A percentile compares a stretch with the other conserved stretches of the same genome.
phyloP scores from a whole-genome alignment of 306 rosid genomes.

The Corylus avellana region DNA sequence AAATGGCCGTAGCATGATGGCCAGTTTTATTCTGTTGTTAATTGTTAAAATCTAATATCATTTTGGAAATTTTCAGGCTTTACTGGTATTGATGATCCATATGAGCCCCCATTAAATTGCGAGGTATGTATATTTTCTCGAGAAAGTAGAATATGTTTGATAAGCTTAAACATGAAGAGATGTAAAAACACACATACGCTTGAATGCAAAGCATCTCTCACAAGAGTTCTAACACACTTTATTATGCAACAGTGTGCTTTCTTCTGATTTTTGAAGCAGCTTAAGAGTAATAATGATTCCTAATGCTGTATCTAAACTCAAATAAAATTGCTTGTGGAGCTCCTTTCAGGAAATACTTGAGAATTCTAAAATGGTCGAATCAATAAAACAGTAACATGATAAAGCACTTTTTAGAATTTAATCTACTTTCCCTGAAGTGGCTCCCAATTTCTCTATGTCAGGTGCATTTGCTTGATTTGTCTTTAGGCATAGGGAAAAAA shows the following conservation, averaged over 20 bases:
- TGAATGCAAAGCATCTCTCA: neutral
- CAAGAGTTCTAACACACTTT: neutral
- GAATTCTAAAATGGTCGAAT: neutral
- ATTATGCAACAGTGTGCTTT: neutral
- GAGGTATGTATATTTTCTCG: slow-evolving; percentile 49
- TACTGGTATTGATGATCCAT: slow-evolving; percentile 86
- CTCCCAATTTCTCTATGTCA: neutral
- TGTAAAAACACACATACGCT: neutral
- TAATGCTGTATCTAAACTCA: neutral
- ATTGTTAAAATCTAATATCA: slow-evolving; percentile 2
- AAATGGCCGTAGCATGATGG: neutral
- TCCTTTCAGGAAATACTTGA: slow-evolving; percentile 5
- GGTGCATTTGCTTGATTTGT: neutral
- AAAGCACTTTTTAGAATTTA: neutral
- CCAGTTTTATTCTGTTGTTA: neutral
- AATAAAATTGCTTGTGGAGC: neutral
- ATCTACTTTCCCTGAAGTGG: neutral
- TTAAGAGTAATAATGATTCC: neutral
- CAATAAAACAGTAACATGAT: neutral
- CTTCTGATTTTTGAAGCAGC: neutral
- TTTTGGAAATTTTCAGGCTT: slow-evolving; percentile 49
- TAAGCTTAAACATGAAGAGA: slow-evolving; percentile 8
- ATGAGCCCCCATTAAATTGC: slow-evolving; percentile 55
- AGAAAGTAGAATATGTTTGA: slow-evolving; percentile 4
- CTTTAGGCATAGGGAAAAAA: neutral